A percentile compares a stretch with the other conserved stretches of the same genome.
These are phyloP conservation scores for Colletotrichum abscissum DNA, from an alignment of 2,329 filamentous ascomycete genomes.

Conservation along the genomic window DNA sequence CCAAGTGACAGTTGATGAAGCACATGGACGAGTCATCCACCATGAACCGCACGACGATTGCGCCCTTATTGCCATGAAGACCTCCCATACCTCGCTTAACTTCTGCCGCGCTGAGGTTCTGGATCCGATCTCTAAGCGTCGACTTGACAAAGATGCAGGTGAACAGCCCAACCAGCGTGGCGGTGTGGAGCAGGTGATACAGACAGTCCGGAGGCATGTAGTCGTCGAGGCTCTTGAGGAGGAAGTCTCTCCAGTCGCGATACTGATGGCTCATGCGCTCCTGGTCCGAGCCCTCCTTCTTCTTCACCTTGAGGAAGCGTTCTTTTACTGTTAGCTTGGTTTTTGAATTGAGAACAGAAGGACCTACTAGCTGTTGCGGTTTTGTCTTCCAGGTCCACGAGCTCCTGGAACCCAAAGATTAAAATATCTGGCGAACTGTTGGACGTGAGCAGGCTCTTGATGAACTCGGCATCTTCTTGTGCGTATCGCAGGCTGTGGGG, in stretches of 20 bases:
- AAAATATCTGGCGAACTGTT: conserved; percentile 87
- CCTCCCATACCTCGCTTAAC: conserved; percentile 98
- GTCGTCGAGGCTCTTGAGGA: conserved; percentile 85
- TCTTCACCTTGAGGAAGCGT: conserved; percentile 91
- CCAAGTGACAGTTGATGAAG: conserved; percentile 97
- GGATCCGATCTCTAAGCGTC: conserved; percentile 79
- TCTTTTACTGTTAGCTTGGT: conserved; percentile 58
- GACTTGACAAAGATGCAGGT: conserved; percentile 95
- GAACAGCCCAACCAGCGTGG: conserved; percentile 92
- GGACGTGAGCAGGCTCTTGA: conserved; percentile 81
- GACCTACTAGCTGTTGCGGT: conserved; percentile 88
- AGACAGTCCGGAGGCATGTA: conserved; percentile 80
- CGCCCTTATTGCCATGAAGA: conserved; percentile 95
- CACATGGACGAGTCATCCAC: conserved; percentile 95
- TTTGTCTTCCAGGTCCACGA: conserved; percentile 98
- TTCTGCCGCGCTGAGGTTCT: conserved; percentile 81
- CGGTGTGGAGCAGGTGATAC: conserved; percentile 89
- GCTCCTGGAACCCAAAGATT: conserved; percentile 96
- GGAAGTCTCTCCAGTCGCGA: conserved; percentile 93
- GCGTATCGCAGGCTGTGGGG: conserved; percentile 82
- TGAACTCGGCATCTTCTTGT: conserved; percentile 78
- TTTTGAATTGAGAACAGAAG: no score
- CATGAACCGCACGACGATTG: conserved; percentile 89
- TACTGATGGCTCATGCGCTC: conserved; percentile 98
- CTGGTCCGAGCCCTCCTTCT: conserved; percentile 82